Evolutionary conservation across 139 green algal species (phyloP).

Genomic region (Nannochloris sp.): DNA sequence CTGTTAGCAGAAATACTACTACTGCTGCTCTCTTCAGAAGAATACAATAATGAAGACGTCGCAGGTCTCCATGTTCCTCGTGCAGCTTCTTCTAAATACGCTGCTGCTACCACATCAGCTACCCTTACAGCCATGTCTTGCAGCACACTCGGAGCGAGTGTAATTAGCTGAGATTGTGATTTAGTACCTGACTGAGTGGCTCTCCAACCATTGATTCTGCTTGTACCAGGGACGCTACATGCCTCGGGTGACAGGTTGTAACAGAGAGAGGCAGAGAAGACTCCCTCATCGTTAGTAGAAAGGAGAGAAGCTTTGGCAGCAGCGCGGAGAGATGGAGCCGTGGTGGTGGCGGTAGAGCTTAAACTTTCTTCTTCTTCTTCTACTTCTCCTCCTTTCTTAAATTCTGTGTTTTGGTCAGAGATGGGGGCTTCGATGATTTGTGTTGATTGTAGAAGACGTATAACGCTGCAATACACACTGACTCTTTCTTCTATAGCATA

Average conservation of each 20-base stretch:
- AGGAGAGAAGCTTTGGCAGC: too few species aligned
- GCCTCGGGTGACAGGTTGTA: too few species aligned
- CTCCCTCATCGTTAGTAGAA: too few species aligned
- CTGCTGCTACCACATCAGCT: slow-evolving; percentile 38
- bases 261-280: too few species aligned
- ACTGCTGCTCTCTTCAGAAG: background rate
- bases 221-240: too few species aligned
- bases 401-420: background rate
- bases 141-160: slow-evolving; percentile 29
- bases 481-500: background rate
- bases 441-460: background rate
- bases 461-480: background rate
- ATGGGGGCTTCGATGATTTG: background rate
- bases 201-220: too few species aligned
- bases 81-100: slow-evolving; percentile 31
- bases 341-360: too few species aligned
- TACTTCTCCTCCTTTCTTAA: too few species aligned
- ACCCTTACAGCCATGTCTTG: slow-evolving; percentile 40
- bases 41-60: background rate
- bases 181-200: too few species aligned
- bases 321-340: too few species aligned
- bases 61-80: background rate
- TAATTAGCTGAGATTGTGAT: too few species aligned
- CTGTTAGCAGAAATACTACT: background rate
- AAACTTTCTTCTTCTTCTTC: too few species aligned